phyloP scores from a whole-genome alignment of 257 asterid genomes.

The Salvia splendens region DNA sequence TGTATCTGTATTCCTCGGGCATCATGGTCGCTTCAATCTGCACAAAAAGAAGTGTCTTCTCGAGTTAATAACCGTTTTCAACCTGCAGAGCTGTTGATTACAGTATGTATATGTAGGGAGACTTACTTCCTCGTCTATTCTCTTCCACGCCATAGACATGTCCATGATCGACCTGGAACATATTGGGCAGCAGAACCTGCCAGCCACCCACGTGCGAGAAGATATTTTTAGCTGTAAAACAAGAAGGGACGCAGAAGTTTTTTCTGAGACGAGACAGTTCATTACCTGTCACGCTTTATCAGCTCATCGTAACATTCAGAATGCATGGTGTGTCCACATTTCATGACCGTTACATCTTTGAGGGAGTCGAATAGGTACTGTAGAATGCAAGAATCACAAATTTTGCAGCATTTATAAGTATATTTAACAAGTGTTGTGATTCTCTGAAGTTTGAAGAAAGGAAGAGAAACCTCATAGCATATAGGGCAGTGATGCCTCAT shows the following conservation, averaged over 20 bases:
- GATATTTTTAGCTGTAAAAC: neutral
- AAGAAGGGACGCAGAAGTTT: neutral
- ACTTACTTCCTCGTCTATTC: slow-evolving; percentile 80
- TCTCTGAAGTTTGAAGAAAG: neutral
- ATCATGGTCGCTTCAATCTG: slow-evolving; percentile 83
- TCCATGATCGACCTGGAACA: slow-evolving; percentile 82
- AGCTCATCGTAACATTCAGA: slow-evolving; percentile 84
- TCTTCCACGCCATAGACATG: slow-evolving; percentile 79
- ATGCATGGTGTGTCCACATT: slow-evolving; percentile 98
- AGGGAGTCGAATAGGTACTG: slow-evolving; percentile 91
- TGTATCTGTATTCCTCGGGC: slow-evolving; percentile 84
- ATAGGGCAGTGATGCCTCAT: slow-evolving; percentile 98
- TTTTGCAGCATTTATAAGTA: neutral
- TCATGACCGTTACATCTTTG: slow-evolving; percentile 87
- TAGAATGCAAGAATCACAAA: slow-evolving; percentile 21
- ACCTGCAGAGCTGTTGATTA: neutral
- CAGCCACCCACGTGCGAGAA: neutral
- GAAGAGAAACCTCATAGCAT: slow-evolving; percentile 73
- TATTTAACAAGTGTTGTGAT: neutral
- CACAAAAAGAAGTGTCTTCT: slow-evolving; percentile 2
- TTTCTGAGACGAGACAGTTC: slow-evolving; percentile 35
- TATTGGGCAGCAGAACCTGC: slow-evolving; percentile 89
- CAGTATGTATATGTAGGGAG: neutral
- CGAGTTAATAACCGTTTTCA: neutral
- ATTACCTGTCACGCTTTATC: slow-evolving; percentile 84